A percentile compares a stretch with the other conserved stretches of the same genome.
Conservation (phyloP, 495 filamentous ascomycete genomes). For the Aspergillus homomorphus region DNA sequence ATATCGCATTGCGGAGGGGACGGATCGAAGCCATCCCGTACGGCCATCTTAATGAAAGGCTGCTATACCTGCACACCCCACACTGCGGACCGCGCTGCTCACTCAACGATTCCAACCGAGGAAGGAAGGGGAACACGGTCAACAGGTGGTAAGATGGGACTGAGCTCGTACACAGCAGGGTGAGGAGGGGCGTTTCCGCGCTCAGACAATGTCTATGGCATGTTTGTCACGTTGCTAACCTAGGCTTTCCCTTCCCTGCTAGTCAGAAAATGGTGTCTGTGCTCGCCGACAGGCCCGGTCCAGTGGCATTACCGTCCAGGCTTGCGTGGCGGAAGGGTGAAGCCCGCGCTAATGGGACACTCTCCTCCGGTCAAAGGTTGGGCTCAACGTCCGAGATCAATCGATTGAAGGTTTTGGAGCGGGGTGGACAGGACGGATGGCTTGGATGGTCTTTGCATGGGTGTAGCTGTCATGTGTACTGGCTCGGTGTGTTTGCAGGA, state of each 20-base stretch:
- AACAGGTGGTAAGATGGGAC: not conserved
- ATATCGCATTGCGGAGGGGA: not conserved
- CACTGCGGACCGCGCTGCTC: not conserved
- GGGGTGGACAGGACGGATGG: not conserved
- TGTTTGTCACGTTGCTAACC: constrained; percentile 2
- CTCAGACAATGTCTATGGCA: constrained; percentile 5
- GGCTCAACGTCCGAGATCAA: not conserved
- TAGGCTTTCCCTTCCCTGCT: not conserved
- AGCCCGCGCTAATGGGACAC: constrained; percentile 4
- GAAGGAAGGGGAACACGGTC: not conserved
- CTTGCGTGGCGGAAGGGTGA: constrained; percentile 4
- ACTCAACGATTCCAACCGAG: not conserved
- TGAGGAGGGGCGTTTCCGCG: constrained; percentile 1
- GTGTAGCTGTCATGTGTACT: constrained; percentile 1
- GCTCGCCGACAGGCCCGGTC: not conserved
- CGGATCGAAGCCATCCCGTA: not conserved
- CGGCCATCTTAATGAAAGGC: not conserved
- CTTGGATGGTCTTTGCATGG: not conserved
- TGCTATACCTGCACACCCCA: not conserved
- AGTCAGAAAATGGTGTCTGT: not conserved
- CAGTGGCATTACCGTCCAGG: constrained; percentile 4
- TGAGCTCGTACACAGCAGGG: not conserved
- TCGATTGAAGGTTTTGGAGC: not conserved
- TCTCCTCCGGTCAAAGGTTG: not conserved
- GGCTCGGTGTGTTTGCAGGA: not conserved